Base-by-base conservation (phyloP, 345 rosid species). In the Raphanus raphanistrum region DNA sequence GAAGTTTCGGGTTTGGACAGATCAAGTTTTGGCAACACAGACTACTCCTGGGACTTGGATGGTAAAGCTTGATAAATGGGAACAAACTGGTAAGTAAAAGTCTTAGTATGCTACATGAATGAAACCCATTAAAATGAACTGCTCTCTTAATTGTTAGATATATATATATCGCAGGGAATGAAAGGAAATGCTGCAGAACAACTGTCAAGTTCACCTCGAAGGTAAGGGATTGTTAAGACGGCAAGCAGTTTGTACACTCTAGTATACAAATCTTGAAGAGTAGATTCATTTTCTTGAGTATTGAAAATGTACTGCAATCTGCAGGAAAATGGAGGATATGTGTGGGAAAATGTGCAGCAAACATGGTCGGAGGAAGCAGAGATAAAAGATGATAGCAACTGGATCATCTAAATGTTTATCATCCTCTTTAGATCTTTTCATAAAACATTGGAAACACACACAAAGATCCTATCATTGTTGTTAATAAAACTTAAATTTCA, bases 1-100 rank as follows among this genome's bases (percentile, higher is more conserved):
- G 75, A 80, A 60, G 43, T 95, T 86, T 75, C 84, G 87, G 36
- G 87, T 90, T 35, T 92, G 97, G 99, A 90, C 92, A 67, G 98
- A 92, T 82, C 85, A 76, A 60, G 86, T 92, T 16, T 57, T 88
- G 29, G 66, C 92, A 62, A 78, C 82, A 58, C 86, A 85, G 64
- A 83, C 88, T 52, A 85, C 84, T 77, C 71, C 85, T 2, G 92
- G 84, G 68, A 76, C 85, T 26, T 92, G 93, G 96, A 86, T 88
- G 1, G 87, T 86, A 38, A 92, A 89, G 84, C 88, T 48, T 48
- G 75, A 88, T 65, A 89, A 90, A 66, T 95, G 96, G 96, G 98
- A 92, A 74, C 77, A 71, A 81, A 86, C 70, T 15, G 98, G 98
- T 94, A 59, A 84, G 81, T 28, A 26, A 50, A 67, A 57, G 32